phyloP scores from a whole-genome alignment of 257 asterid genomes.

The Nicotiana undulata region DNA sequence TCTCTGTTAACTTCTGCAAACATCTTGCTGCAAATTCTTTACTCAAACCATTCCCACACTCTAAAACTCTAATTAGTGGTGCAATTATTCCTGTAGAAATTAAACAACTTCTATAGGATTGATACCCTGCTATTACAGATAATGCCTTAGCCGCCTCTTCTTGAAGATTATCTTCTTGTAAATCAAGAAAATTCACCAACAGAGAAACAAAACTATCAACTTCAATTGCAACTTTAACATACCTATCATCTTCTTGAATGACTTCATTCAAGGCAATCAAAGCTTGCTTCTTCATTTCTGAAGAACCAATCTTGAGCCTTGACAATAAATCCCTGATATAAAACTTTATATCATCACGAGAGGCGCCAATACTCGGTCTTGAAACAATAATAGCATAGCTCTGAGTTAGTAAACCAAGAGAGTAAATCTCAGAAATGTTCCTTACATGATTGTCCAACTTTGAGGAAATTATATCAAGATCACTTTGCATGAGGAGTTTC shows the following conservation, averaged over 20 bases:
- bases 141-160: slow-evolving; percentile 58
- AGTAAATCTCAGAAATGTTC: slow-evolving; percentile 49
- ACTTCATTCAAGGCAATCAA: slow-evolving; percentile 50
- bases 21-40: slow-evolving; percentile 61
- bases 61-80: slow-evolving; percentile 61
- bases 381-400: slow-evolving; percentile 64
- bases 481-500: slow-evolving; percentile 88
- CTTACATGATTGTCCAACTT: slow-evolving; percentile 42
- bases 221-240: slow-evolving; percentile 45
- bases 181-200: slow-evolving; percentile 63
- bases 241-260: slow-evolving; percentile 60
- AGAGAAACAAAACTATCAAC: slow-evolving; percentile 38
- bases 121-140: slow-evolving; percentile 46
- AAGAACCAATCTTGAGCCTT: slow-evolving; percentile 58
- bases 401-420: slow-evolving; percentile 59
- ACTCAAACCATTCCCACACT: slow-evolving; percentile 50
- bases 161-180: slow-evolving; percentile 40
- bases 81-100: slow-evolving; percentile 52
- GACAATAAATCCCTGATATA: slow-evolving; percentile 63
- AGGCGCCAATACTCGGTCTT: slow-evolving; percentile 60
- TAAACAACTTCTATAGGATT: slow-evolving; percentile 26
- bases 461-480: slow-evolving; percentile 55
- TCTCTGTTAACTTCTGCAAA: slow-evolving; percentile 72
- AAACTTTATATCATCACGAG: slow-evolving; percentile 59
- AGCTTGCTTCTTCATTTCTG: slow-evolving; percentile 74